phyloP scores from a whole-genome alignment of 495 filamentous ascomycete species.

The Aspergillus egyptiacus region DNA sequence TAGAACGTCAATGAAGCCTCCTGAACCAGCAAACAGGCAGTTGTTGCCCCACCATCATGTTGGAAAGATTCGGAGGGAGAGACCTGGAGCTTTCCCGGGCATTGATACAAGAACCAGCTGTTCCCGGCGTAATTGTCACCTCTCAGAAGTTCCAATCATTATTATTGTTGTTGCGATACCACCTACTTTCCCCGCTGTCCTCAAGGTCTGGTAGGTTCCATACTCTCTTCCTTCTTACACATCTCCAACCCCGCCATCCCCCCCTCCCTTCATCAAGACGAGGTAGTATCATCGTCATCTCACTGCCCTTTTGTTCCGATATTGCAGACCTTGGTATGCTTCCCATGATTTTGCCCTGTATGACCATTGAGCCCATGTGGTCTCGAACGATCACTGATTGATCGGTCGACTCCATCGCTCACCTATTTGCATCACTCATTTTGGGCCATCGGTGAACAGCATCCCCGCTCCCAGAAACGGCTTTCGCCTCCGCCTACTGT shows the following conservation, averaged over 20 bases:
- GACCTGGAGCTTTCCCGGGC: slow-evolving; percentile 28
- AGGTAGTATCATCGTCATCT: slow-evolving; percentile 16
- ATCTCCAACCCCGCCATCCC: slow-evolving; percentile 20
- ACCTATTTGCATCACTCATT: slow-evolving; percentile 27
- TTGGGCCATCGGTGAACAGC: slow-evolving; percentile 45
- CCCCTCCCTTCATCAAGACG: slow-evolving; percentile 7
- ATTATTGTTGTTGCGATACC: slow-evolving; percentile 18
- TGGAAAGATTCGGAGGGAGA: slow-evolving; percentile 42
- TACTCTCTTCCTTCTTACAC: slow-evolving; percentile 14
- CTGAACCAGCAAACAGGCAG: slow-evolving; percentile 14
- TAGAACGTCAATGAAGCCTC: slow-evolving; percentile 24
- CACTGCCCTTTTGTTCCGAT: neutral
- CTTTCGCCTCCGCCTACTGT: slow-evolving; percentile 18
- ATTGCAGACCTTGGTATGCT: slow-evolving; percentile 5
- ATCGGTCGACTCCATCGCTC: slow-evolving; percentile 18
- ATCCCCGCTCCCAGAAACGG: slow-evolving; percentile 25
- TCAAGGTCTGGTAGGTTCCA: slow-evolving; percentile 20
- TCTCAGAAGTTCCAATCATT: slow-evolving; percentile 7
- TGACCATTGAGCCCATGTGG: slow-evolving; percentile 4
- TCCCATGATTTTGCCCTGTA: neutral
- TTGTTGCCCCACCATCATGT: slow-evolving; percentile 35
- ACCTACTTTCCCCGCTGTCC: slow-evolving; percentile 8
- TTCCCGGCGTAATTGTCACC: slow-evolving; percentile 15
- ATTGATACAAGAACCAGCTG: slow-evolving; percentile 28
- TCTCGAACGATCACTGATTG: slow-evolving; percentile 14